Evolutionary conservation across 768 basidiomycete species (phyloP), one percentile per base, ranked within the genome.

Genomic region (Lactarius hatsudake): DNA sequence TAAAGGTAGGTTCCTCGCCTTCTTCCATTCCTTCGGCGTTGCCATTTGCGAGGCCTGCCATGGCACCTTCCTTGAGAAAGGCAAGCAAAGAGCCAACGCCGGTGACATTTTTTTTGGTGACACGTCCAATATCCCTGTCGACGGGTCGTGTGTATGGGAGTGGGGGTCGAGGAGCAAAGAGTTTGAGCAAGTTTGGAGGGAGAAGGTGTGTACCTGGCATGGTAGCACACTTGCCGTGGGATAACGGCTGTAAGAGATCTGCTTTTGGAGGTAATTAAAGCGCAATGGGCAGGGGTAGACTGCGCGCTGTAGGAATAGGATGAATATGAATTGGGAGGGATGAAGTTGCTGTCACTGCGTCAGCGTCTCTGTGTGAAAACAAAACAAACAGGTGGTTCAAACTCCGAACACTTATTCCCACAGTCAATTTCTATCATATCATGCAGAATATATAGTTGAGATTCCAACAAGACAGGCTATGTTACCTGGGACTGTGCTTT

Each of bases 121-220:
- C 82, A 38, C 87, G 86, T 78, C 92, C 86, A 43, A 92, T 87
- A 75, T 97, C 93, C 72, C 80, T 88, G 75, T 91, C 94, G 40
- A 93, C 82, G 0, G 96, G 95, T 10, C 94, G 88, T 36, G 87
- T 74, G 75, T 94, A 98, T 0, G 91, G 90, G 4, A 98, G 84
- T 3, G 90, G 91, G 1, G 96, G 94, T 8, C 97, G 87, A 5
- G 97, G 95, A 0, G 94, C 90, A 76, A 98, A 99, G 71, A 98
- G 89, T 76, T 96, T 95, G 77, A 98, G 88, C 61, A 99, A 86
- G 78, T 98, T 97, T 3, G 94, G 94, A 4, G 96, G 96, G 28
- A 99, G 85, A 28, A 96, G 83, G 79, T 96, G 93, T 4, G 93
- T 94, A 58, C 90, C 91, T 12, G 82, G 82, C 82, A 83, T 83